A percentile compares a stretch with the other conserved stretches of the same genome.
phyloP scores from a whole-genome alignment of 2,329 filamentous ascomycete genomes.

The Aspergillus sergii region DNA sequence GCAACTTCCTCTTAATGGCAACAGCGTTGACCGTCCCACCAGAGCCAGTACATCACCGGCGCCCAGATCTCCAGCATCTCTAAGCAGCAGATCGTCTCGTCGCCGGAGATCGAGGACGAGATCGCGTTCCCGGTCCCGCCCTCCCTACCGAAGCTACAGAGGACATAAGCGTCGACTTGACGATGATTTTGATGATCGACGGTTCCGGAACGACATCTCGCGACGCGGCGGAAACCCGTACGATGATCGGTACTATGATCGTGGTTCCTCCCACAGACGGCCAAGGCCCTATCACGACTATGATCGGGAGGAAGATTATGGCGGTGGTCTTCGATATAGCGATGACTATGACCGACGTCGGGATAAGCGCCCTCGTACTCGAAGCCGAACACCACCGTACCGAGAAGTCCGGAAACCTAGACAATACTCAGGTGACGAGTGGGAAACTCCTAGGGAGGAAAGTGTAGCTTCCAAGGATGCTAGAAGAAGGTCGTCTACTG shows the following conservation, averaged over 20 bases:
- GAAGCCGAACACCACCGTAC: conserved; percentile 51
- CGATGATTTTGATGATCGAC: conserved; percentile 41
- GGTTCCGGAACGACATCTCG: conserved; percentile 33
- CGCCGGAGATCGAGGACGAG: conserved; percentile 55
- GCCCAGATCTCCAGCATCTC: conserved; percentile 54
- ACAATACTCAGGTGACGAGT: conserved; percentile 41
- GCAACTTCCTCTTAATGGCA: conserved; percentile 73
- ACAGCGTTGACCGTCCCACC: conserved; percentile 88
- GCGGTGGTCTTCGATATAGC: conserved; percentile 49
- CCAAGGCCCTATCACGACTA: conserved; percentile 53
- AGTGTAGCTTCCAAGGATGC: conserved; percentile 32
- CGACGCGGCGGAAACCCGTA: conserved; percentile 40
- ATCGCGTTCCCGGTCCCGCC: conserved; percentile 43
- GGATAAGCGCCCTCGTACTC: conserved; percentile 60
- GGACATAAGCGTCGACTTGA: conserved; percentile 47
- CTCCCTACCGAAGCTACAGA: conserved; percentile 43
- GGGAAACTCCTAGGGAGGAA: conserved; percentile 29
- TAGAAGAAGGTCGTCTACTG: conserved; percentile 55
- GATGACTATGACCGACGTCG: conserved; percentile 53
- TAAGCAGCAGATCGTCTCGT: conserved; percentile 57
- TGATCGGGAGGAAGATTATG: conserved; percentile 49
- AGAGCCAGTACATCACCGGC: conserved; percentile 64
- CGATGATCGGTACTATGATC: conserved; percentile 43
- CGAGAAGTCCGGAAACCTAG: conserved; percentile 42
- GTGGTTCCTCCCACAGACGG: conserved; percentile 44